Base-by-base conservation (phyloP, 768 basidiomycete genomes). In the Phallus indusiatus region DNA sequence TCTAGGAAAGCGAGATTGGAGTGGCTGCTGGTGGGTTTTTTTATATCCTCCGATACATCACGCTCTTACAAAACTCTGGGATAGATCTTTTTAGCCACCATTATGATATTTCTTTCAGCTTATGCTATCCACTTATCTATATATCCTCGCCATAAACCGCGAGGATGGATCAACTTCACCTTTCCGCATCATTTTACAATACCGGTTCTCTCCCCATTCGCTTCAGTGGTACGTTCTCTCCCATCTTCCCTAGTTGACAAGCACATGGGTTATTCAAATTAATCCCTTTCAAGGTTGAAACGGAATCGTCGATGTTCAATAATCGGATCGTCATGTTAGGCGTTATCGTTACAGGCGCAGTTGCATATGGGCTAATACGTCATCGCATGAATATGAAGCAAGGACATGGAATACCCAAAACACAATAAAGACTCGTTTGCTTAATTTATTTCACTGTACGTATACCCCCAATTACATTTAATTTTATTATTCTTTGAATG, bases 141-240 rank as follows among this genome's bases (percentile, higher is more conserved):
- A 12, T 47, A 16, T 9, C 52, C 18, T 16, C 48, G 49, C 21
- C 28, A 28, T 28, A 48, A 54, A 37, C 47, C 56, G 18, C 58
- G 56, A 17, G 53, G 35, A 52, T 60, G 53, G 12, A 54, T 33
- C 6, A 53, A 69, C 16, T 72, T n/a, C 62, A 76, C 21, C 5
- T 72, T 51, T 12, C 60, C 84, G 0, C 74, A 78, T 1, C 88
- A 88, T 66, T 88, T 88, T 67, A 89, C 87, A 0, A 84, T 90
- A 21, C 86, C 88, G 4, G 83, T 90, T 3, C 68, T 90, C 17
- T 90, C 88, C 0, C 88, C 87, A 0, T 90, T 89, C 64, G 80
- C 86, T 1, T 88, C 86, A 10, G 88, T 89, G 67, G 87, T 89
- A 60, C 58, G 80, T 73, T 1, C 55, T 21, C 28, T 28, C 33